Evolutionary conservation across 148 eudicot species (phyloP), one percentile per base, ranked within the genome.

Genomic region (Nepenthes mirabilis): DNA sequence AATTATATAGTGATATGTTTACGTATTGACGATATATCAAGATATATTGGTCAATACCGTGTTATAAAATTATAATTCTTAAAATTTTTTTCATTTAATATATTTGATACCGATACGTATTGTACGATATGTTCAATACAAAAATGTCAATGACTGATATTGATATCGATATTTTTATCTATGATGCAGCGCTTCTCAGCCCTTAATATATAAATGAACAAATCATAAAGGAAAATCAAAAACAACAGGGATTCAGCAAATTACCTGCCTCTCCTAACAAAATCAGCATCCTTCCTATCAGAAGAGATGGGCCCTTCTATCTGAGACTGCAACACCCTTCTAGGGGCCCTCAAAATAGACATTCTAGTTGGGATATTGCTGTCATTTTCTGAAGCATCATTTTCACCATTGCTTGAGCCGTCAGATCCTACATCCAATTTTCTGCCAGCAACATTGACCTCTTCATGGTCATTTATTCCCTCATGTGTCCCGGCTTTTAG

Each of bases 191-290:
- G 23, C 23, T 23, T 23, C 23, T 23, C 23, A 23, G 23, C 23
- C 23, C 23, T 23, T 23, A 23, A 23, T 23, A 23, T 0, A 23
- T 23, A 23, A 23, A 23, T 23, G 23, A 45, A 45, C 8, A 6
- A 1, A 45, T 11, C 14, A 12, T 5, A 58, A 35, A 6, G 32
- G 14, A 1, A 58, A 2, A 14, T 12, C 7, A 13, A 3, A 23
- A 36, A 13, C 14, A 57, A 45, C 48, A 49, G 11, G 10, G 11
- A 49, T 49, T 12, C 2, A 11, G 40, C 2, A 45, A 51, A 34
- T 51, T 76, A 81, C 85, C 85, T 77, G 81, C 66, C 63, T 63
- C 72, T 62, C 32, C 56, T 61, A 50, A 65, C 37, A 32, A 55
- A 58, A 36, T 62, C 52, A 40, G 13, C 37, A 65, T 63, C 65